phyloP scores from a whole-genome alignment of 257 asterid genomes.

The Agastache rugosa region DNA sequence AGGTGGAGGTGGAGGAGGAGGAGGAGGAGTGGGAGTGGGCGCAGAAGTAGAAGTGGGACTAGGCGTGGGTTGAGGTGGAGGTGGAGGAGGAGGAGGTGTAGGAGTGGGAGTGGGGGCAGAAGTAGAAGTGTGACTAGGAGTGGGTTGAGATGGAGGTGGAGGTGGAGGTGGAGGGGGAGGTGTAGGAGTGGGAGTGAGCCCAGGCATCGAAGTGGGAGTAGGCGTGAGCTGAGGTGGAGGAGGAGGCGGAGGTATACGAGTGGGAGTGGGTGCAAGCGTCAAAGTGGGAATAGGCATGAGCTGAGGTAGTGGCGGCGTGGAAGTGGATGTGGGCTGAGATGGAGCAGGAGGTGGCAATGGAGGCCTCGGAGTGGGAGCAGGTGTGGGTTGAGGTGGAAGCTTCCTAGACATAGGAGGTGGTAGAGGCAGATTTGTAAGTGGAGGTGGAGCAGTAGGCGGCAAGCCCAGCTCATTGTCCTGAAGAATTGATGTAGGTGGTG shows the following conservation, averaged over 20 bases:
- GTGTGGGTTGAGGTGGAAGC: neutral
- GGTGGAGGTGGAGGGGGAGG: neutral
- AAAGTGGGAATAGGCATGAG: too few species aligned
- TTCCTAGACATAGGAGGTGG: neutral
- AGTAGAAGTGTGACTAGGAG: too few species aligned
- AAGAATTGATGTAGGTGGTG: conserved; percentile 17
- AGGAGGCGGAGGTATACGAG: too few species aligned
- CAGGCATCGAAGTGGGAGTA: neutral
- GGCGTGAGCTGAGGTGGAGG: neutral
- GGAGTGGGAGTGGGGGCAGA: neutral
- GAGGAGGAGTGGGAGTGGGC: neutral
- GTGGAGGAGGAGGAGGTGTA: conserved; percentile 8
- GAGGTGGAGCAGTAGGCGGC: conserved; percentile 1
- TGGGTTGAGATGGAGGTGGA: neutral
- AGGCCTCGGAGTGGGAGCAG: neutral
- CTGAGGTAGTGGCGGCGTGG: neutral
- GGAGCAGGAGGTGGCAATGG: conserved; percentile 8
- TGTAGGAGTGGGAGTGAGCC: too few species aligned
- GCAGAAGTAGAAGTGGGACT: neutral
- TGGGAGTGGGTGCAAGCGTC: neutral
- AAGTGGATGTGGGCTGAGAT: neutral
- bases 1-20: too few species aligned
- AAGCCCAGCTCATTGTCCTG: conserved; percentile 26
- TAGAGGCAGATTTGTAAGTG: neutral
- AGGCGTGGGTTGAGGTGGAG: neutral